Base-by-base conservation (phyloP, 169 alveolate genomes). In the Cryptosporidium sp. region DNA sequence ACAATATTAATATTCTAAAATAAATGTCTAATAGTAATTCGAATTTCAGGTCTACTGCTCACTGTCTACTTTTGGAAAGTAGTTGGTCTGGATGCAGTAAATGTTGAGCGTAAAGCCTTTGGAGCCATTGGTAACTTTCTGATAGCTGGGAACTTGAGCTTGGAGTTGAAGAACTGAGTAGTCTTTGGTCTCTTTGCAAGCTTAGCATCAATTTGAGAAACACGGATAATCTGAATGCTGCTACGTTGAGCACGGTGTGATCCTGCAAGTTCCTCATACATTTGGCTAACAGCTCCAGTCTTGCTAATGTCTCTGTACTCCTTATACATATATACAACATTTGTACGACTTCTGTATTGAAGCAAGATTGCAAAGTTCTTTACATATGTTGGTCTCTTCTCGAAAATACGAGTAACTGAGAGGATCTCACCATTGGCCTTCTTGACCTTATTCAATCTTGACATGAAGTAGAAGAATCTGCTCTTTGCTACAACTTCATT, bases 311-410 rank as follows among this genome's bases (percentile, higher is more conserved):
- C 99, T 93, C 99, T 96, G 96, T 93, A 97, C 96, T 99, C 99
- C 95, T 97, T 99, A 97, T 99, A 99, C 99, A 99, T 98, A 97
- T 98, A 98, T 93, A 97, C 99, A 70, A 98, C 96, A 84, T 98
- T 99, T 61, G 99, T 97, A 92, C 99, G 97, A 91, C 99, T 96
- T 94, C 97, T 96, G 94, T 98, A 99, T 85, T 99, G 97, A 85
- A 98, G 94, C 95, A 97, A 97, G 70, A 98, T 96, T 62, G 99
- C 99, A 94, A 95, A 98, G 95, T 98, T 99, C 95, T 97, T 96
- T 72, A 95, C 99, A 85, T 91, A 91, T 58, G 96, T 93, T 35
- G 98, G 97, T 87, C 95, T 91, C 87, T 94, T 95, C 91, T 98
- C 99, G 67, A 85, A 75, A 85, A 95, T 86, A 93, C 93, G 95